Evolutionary conservation across 495 filamentous ascomycete genomes (phyloP).

Genomic region (Podospora pseudopauciseta): DNA sequence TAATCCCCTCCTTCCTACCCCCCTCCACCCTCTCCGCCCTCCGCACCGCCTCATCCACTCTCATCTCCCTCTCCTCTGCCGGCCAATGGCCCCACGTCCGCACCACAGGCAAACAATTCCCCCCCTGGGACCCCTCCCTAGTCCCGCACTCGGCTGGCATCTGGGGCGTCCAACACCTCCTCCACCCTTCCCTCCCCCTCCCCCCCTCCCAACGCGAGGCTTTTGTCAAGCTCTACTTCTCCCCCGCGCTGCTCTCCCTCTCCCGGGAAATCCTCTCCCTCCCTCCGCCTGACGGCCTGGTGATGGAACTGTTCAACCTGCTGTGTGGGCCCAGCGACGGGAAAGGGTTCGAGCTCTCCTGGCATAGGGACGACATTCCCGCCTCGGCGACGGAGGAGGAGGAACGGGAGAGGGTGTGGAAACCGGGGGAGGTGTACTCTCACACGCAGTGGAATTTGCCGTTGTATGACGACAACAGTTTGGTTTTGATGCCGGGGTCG

Average conservation of each 20-base stretch:
- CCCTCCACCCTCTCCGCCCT: conserved; percentile 38
- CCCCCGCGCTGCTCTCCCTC: conserved; percentile 45
- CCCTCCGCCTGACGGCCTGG: conserved; percentile 35
- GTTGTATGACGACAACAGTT: conserved; percentile 60
- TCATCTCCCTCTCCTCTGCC: conserved; percentile 53
- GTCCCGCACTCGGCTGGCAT: conserved; percentile 49
- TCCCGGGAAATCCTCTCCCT: conserved; percentile 4
- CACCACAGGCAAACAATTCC: conserved; percentile 82
- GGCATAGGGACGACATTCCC: conserved; percentile 77
- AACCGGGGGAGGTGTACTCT: conserved; percentile 20
- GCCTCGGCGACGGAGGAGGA: conserved; percentile 53
- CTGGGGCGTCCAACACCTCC: conserved; percentile 82
- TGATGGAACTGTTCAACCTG: conserved; percentile 79
- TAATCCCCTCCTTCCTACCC: conserved; percentile 37
- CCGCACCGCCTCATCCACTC: conserved; percentile 50
- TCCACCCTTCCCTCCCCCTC: conserved; percentile 60
- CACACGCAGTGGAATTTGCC: conserved; percentile 80
- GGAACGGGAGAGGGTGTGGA: conserved; percentile 44
- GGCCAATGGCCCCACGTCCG: conserved; percentile 75
- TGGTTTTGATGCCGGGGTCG: conserved; percentile 69
- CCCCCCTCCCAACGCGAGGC: conserved; percentile 38
- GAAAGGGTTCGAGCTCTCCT: conserved; percentile 61
- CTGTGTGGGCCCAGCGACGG: conserved; percentile 56
- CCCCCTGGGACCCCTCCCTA: conserved; percentile 60
- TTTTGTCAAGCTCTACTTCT: conserved; percentile 67